These are phyloP conservation scores for Aspergillus ellipticus DNA, from an alignment of 495 filamentous ascomycete species.

Conservation along the genomic window DNA sequence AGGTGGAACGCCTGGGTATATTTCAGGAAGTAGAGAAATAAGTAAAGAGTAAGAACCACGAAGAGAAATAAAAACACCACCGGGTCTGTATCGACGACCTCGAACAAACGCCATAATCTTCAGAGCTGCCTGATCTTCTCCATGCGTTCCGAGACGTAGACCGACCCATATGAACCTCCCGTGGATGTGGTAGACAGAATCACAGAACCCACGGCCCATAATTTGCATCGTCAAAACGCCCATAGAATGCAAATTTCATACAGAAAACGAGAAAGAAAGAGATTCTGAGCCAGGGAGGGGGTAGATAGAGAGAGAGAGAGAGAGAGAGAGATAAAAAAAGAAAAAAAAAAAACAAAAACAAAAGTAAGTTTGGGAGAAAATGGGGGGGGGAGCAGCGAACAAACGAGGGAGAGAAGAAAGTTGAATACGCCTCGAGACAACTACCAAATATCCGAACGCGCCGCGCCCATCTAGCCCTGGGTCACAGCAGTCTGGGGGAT, in stretches of 20 bases:
- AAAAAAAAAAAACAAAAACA: neutral
- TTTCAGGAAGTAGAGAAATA: conserved; percentile 23
- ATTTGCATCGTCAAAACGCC: conserved; percentile 19
- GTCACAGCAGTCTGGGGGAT: conserved; percentile 31
- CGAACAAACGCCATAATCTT: conserved; percentile 28
- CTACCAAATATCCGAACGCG: too few relatives aligned
- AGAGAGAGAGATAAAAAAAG: conserved; percentile 1
- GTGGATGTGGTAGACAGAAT: conserved; percentile 18
- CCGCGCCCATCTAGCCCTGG: conserved; percentile 12
- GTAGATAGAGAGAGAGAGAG: neutral
- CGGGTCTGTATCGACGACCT: conserved; percentile 22
- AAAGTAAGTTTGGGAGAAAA: too few relatives aligned
- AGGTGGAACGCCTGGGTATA: conserved; percentile 25
- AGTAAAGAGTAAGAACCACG: conserved; percentile 8
- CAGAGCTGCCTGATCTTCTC: conserved; percentile 19
- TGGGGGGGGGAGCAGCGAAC: too few relatives aligned
- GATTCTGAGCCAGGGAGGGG: neutral
- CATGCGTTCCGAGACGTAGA: conserved; percentile 25
- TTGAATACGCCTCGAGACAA: too few relatives aligned
- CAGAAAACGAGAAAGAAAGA: neutral
- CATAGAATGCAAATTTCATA: conserved; percentile 21
- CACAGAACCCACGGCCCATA: conserved; percentile 15
- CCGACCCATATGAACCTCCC: conserved; percentile 21
- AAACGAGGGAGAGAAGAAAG: neutral
- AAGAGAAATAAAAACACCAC: conserved; percentile 21